Evolutionary conservation across 495 filamentous ascomycete genomes (phyloP).

Genomic region (Daldinia vernicosa): DNA sequence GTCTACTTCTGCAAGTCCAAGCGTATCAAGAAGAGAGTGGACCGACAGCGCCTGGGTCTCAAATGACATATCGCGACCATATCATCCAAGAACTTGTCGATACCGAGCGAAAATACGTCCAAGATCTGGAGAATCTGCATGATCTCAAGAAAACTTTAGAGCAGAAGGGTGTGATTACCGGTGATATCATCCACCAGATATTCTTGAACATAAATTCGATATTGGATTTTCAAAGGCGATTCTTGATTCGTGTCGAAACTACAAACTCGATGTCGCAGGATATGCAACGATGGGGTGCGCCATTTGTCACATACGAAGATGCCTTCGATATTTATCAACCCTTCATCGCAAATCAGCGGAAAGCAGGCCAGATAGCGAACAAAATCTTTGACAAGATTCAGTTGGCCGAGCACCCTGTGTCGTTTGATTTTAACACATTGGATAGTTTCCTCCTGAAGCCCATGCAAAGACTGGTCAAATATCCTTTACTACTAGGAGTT

Average conservation of each 20-base stretch:
- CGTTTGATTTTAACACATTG: conserved; percentile 69
- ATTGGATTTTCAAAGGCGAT: conserved; percentile 92
- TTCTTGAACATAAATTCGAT: conserved; percentile 96
- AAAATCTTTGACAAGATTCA: conserved; percentile 70
- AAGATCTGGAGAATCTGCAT: conserved; percentile 93
- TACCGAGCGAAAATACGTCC: conserved; percentile 98
- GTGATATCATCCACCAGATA: conserved; percentile 91
- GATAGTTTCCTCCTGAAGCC: conserved; percentile 95
- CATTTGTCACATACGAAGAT: conserved; percentile 80
- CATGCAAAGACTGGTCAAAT: conserved; percentile 94
- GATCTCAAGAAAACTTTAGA: conserved; percentile 91
- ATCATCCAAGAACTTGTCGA: conserved; percentile 90
- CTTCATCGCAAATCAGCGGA: conserved; percentile 92
- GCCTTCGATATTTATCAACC: conserved; percentile 91
- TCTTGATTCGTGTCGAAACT: conserved; percentile 94
- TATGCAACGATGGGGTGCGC: conserved; percentile 87
- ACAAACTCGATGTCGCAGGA: conserved; percentile 82
- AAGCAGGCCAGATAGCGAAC: conserved; percentile 68
- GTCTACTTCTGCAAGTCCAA: conserved; percentile 69
- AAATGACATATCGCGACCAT: conserved; percentile 83
- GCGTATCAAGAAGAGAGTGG: conserved; percentile 56
- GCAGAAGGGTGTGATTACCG: conserved; percentile 84
- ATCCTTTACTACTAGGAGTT: conserved; percentile 89
- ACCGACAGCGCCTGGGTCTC: conserved; percentile 56
- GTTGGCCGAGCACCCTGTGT: conserved; percentile 62